phyloP scores from a whole-genome alignment of 2,329 filamentous ascomycete genomes.

The Xylariaceae sp. region DNA sequence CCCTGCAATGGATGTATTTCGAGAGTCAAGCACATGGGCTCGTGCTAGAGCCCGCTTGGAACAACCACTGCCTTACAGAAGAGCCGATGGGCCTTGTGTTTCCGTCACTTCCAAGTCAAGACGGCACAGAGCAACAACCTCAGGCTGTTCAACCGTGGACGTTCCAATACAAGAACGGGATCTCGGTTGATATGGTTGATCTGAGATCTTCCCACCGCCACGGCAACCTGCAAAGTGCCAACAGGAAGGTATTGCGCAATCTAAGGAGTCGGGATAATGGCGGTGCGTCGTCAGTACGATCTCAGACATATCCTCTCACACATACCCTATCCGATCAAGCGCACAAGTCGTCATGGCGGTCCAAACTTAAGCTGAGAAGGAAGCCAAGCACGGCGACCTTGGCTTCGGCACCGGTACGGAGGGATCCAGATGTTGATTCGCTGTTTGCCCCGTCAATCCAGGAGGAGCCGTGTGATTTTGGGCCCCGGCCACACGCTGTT shows the following conservation, averaged over 20 bases:
- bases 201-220: conserved; percentile 20
- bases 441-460: conserved; percentile 9
- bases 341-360: conserved; percentile 11
- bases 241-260: conserved; percentile 15
- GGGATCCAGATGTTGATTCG: conserved; percentile 19
- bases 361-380: conserved; percentile 11
- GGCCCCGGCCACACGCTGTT: conserved; percentile 17
- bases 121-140: conserved; percentile 10
- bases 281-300: too few species aligned
- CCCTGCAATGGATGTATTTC: conserved; percentile 38
- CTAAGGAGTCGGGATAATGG: conserved; percentile 8
- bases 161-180: conserved; percentile 21
- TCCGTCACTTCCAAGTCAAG: conserved; percentile 9
- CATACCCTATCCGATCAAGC: conserved; percentile 4
- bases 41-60: conserved; percentile 20
- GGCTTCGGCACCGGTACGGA: conserved; percentile 40
- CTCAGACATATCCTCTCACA: conserved; percentile 1
- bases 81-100: conserved; percentile 19
- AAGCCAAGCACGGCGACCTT: conserved; percentile 32
- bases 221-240: conserved; percentile 18
- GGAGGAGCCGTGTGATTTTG: conserved; percentile 12
- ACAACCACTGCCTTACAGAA: conserved; percentile 12
- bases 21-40: conserved; percentile 31
- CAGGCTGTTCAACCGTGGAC: conserved; percentile 16
- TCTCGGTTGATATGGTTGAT: conserved; percentile 22